A percentile compares a stretch with the other conserved stretches of the same genome.
phyloP scores from a whole-genome alignment of 371 early-diverging fungal species.

The Fennellomyces sp. region DNA sequence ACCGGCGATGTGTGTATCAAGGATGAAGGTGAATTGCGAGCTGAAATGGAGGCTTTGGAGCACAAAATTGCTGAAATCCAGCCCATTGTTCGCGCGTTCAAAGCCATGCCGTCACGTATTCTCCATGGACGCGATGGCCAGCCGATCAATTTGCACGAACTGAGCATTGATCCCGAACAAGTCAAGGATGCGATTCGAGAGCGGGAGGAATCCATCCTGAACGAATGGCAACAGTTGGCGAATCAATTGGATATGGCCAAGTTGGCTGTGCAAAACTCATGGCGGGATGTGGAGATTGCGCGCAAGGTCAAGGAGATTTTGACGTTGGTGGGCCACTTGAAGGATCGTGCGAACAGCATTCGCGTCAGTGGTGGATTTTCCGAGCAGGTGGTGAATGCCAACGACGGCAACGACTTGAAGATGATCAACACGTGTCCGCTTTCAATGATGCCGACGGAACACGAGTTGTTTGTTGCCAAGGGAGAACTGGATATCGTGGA shows the following conservation, averaged over 20 bases:
- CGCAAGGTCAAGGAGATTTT: constrained; percentile 51
- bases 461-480: constrained; percentile 39
- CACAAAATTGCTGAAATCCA: constrained; percentile 36
- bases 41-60: constrained; percentile 37
- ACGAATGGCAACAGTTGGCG: constrained; percentile 39
- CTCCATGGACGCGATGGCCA: constrained; percentile 28
- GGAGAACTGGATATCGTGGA: constrained; percentile 44
- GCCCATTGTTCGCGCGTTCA: constrained; percentile 42
- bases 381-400: constrained; percentile 9
- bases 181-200: constrained; percentile 27
- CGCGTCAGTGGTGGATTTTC: constrained; percentile 24
- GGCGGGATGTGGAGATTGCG: constrained; percentile 40
- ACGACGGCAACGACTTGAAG: constrained; percentile 20
- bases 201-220: constrained; percentile 31
- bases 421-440: constrained; percentile 35
- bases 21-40: constrained; percentile 43
- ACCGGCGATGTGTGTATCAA: constrained; percentile 40
- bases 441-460: constrained; percentile 44
- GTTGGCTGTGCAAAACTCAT: constrained; percentile 26
- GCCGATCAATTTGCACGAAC: constrained; percentile 23
- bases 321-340: constrained; percentile 45
- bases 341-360: constrained; percentile 38
- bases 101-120: constrained; percentile 37
- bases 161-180: constrained; percentile 23
- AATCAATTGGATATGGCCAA: constrained; percentile 27